Conservation (phyloP, 148 eudicot species). For the Fagopyrum homotropicum region DNA sequence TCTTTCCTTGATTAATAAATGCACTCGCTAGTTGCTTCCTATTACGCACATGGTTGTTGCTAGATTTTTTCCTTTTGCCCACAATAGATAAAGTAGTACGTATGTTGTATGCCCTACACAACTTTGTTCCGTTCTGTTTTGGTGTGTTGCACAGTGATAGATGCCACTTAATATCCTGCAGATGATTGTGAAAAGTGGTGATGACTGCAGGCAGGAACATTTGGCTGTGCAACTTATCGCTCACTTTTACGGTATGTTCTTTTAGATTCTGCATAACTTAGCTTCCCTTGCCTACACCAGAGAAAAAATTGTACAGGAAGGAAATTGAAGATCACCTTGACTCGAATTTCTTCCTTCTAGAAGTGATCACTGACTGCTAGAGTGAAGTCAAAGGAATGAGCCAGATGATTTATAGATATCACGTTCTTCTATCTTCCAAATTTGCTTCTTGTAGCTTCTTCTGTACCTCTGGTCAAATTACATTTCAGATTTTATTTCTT, state of each 20-base stretch:
- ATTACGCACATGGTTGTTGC: neutral
- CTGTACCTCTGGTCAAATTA: neutral
- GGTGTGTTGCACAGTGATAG: neutral
- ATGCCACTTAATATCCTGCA: conserved; percentile 13
- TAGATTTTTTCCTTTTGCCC: neutral
- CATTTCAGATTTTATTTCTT: neutral
- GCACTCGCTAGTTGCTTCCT: neutral
- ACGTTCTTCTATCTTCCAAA: neutral
- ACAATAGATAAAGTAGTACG: neutral
- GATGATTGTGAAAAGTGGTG: conserved; percentile 97
- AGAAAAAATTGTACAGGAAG: neutral
- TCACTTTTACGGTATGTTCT: conserved; percentile 79
- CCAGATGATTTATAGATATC: neutral
- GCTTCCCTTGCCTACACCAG: neutral
- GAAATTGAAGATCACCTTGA: neutral
- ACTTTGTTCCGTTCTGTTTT: neutral
- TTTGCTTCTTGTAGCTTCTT: neutral
- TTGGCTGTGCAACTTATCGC: conserved; percentile 94
- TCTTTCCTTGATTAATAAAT: neutral
- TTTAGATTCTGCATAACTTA: neutral
- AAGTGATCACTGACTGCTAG: neutral
- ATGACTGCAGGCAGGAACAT: conserved; percentile 99
- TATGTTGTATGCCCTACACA: neutral
- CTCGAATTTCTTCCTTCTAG: neutral
- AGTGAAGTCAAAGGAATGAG: neutral